Evolutionary conservation across 805 yeast genomes (phyloP).

Genomic region (Blastobotrys parvus): DNA sequence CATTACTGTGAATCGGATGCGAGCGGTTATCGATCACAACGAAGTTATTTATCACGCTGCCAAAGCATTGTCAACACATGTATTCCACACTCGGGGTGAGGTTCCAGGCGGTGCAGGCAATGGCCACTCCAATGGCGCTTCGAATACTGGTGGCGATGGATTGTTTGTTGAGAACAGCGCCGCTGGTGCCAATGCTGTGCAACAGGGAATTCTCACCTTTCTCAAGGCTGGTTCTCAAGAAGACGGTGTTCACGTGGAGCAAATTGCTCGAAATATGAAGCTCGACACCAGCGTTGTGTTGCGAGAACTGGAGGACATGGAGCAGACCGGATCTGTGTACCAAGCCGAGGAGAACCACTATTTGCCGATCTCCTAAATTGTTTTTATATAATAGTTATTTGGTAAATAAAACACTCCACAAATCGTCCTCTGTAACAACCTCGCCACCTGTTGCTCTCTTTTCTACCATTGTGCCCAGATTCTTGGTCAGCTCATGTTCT

Average conservation of each 20-base stretch:
- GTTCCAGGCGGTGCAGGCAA: not conserved
- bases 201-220: constrained; percentile 3
- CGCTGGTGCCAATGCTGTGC: constrained; percentile 1
- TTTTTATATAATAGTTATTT: not conserved
- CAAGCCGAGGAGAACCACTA: constrained; percentile 3
- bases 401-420: constrained; percentile 54
- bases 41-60: constrained; percentile 55
- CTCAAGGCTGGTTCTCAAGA: constrained; percentile 1
- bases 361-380: not conserved
- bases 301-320: constrained; percentile 5
- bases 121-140: constrained; percentile 1
- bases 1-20: constrained; percentile 42
- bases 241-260: constrained; percentile 4
- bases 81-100: constrained; percentile 4
- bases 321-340: constrained; percentile 4
- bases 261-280: not conserved
- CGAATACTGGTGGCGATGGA: not conserved
- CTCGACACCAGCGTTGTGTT: not conserved
- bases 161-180: not conserved
- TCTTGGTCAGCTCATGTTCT: constrained; percentile 46
- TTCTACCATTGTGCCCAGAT: constrained; percentile 41
- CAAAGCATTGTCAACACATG: constrained; percentile 36
- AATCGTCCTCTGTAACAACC: constrained; percentile 45
- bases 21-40: constrained; percentile 45
- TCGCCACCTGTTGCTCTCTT: constrained; percentile 47